Percentiles rank a stretch among this genome's conserved stretches.
Conservation (phyloP, 768 basidiomycete genomes). For the Mycena filopes region DNA sequence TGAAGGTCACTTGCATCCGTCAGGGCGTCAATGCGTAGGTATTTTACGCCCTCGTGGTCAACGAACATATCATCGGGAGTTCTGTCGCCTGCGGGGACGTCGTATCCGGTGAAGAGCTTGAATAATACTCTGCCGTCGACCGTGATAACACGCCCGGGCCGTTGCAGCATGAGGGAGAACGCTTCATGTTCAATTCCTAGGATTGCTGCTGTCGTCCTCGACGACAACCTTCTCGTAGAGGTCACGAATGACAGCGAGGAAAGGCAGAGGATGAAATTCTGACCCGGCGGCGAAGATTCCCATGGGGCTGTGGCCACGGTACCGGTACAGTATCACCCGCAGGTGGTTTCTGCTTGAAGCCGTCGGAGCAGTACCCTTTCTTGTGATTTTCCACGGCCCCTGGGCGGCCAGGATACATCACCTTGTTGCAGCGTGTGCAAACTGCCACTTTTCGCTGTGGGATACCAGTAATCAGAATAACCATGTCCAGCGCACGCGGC, state of each 20-base stretch:
- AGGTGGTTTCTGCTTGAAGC: constrained; percentile 7
- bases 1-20: too few relatives aligned
- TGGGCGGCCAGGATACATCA: constrained; percentile 8
- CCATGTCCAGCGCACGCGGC: too few relatives aligned
- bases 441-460: neutral
- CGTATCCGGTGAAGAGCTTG: neutral
- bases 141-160: neutral
- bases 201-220: neutral
- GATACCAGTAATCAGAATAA: too few relatives aligned
- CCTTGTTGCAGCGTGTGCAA: constrained; percentile 3
- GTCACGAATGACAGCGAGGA: neutral
- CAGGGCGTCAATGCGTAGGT: constrained; percentile 7
- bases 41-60: neutral
- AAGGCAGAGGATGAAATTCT: constrained; percentile 8
- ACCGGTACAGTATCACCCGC: neutral
- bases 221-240: constrained; percentile 6
- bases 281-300: constrained; percentile 7
- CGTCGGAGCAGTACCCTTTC: constrained; percentile 13
- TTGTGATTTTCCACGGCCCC: constrained; percentile 14
- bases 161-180: neutral
- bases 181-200: neutral
- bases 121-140: neutral
- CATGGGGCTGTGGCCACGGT: constrained; percentile 16
- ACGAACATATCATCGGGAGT: neutral
- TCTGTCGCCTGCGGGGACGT: neutral